Evolutionary conservation across 2,329 filamentous ascomycete genomes (phyloP).

Genomic region (Beauveria pseudobassiana): DNA sequence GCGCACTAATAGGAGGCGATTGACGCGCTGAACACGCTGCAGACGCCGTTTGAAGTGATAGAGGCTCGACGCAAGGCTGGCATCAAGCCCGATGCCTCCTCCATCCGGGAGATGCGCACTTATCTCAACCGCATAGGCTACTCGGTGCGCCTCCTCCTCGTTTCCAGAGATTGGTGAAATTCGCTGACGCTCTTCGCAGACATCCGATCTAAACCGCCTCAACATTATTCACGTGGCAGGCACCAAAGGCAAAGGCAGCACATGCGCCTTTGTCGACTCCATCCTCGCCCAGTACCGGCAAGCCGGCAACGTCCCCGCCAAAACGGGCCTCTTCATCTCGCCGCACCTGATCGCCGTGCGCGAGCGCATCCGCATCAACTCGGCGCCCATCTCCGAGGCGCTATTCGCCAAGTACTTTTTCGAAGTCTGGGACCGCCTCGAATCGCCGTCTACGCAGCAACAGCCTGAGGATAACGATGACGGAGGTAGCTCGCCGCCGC

Average conservation of each 20-base stretch:
- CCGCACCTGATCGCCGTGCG: conserved; percentile 61
- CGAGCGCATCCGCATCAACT: conserved; percentile 59
- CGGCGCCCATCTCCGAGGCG: conserved; percentile 46
- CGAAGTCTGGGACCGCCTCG: conserved; percentile 55
- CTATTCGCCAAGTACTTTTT: conserved; percentile 61
- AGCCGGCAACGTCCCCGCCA: conserved; percentile 27
- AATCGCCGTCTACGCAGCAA: conserved; percentile 17
- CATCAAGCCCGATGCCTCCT: conserved; percentile 57
- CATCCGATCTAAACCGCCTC: conserved; percentile 47
- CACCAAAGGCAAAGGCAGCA: conserved; percentile 72
- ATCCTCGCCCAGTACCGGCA: conserved; percentile 49
- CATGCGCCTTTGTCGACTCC: conserved; percentile 59
- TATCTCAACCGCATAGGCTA: conserved; percentile 77
- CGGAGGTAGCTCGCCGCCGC: conserved; percentile 16
- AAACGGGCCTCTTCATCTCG: conserved; percentile 59
- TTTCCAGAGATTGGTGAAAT: neutral
- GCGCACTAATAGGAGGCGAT: conserved; percentile 63
- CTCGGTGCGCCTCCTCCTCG: conserved; percentile 31
- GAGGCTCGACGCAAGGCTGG: conserved; percentile 72
- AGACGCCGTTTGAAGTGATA: conserved; percentile 77
- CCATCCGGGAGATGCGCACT: conserved; percentile 71
- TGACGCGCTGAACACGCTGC: conserved; percentile 76
- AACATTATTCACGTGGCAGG: conserved; percentile 65
- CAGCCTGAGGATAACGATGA: neutral
- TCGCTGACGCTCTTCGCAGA: conserved; percentile 17